These are phyloP conservation scores for Phoma sp. DNA, from an alignment of 2,329 filamentous ascomycete genomes.

Conservation along the genomic window DNA sequence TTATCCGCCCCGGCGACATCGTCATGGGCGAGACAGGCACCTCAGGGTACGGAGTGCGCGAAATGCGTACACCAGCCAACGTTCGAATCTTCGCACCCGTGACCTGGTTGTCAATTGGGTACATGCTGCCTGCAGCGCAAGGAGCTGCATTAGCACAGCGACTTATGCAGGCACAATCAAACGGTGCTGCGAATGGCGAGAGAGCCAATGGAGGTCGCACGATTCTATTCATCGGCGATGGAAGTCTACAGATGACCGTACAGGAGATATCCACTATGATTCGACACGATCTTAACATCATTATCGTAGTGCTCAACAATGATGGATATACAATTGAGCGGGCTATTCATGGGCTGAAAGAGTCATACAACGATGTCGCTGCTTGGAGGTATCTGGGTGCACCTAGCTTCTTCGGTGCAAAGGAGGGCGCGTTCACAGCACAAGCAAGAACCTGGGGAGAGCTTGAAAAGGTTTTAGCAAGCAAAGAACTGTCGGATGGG, in stretches of 20 bases:
- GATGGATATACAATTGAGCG: conserved; percentile 52
- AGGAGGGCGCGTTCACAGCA: conserved; percentile 17
- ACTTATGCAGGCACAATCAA: conserved; percentile 9
- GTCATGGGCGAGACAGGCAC: conserved; percentile 67
- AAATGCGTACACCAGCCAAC: conserved; percentile 22
- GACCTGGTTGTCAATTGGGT: conserved; percentile 59
- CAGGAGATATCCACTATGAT: conserved; percentile 51
- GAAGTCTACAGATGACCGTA: conserved; percentile 49
- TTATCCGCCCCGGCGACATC: conserved; percentile 62
- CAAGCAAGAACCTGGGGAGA: conserved; percentile 57
- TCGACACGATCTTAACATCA: conserved; percentile 39
- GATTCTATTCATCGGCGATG: conserved; percentile 47
- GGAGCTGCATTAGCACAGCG: conserved; percentile 57
- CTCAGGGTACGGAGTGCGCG: conserved; percentile 18
- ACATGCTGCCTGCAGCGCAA: conserved; percentile 65
- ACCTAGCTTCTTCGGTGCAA: conserved; percentile 28
- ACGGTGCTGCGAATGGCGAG: conserved; percentile 3
- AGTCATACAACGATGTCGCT: conserved; percentile 33
- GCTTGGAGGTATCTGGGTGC: conserved; percentile 29
- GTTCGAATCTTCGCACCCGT: conserved; percentile 21
- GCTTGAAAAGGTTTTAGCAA: conserved; percentile 50
- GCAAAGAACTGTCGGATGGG: conserved; percentile 48
- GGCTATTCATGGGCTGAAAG: conserved; percentile 45
- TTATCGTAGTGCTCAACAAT: conserved; percentile 49
- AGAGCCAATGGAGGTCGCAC: conserved; percentile 29